Evolutionary conservation across 2,329 filamentous ascomycete genomes (phyloP).

Genomic region (Ramularia endophylla): DNA sequence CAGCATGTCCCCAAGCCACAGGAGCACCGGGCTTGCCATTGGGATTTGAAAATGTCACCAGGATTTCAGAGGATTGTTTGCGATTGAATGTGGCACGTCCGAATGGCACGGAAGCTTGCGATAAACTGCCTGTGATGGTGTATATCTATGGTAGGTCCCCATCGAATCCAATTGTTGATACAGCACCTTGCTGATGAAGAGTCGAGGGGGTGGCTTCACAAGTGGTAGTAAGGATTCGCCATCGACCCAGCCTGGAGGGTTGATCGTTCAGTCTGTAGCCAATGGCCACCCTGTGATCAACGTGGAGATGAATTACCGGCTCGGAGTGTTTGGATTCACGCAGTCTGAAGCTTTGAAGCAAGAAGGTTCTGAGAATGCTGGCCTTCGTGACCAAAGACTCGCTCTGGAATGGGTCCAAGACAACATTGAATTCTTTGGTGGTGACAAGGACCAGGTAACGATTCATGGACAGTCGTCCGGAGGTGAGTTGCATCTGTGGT

Average conservation of each 20-base stretch:
- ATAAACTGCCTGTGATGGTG: conserved; percentile 35
- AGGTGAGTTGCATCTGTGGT: too few species aligned
- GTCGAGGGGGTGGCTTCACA: conserved; percentile 11
- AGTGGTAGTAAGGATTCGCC: conserved; percentile 25
- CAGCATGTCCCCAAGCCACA: conserved; percentile 27
- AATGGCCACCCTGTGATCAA: conserved; percentile 37
- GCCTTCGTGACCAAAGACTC: conserved; percentile 25
- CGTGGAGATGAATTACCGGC: conserved; percentile 25
- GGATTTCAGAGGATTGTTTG: conserved; percentile 27
- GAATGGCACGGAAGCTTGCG: conserved; percentile 18
- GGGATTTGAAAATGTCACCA: conserved; percentile 11
- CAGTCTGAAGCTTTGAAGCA: conserved; percentile 29
- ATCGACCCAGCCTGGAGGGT: conserved; percentile 38
- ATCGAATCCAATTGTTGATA: neutral
- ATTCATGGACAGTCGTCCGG: conserved; percentile 23
- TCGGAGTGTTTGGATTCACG: conserved; percentile 37
- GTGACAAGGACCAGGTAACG: conserved; percentile 21
- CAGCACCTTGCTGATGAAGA: too few species aligned
- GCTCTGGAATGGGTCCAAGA: conserved; percentile 29
- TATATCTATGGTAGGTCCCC: conserved; percentile 23
- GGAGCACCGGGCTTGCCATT: conserved; percentile 4
- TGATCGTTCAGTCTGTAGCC: conserved; percentile 42
- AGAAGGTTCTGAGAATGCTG: conserved; percentile 30
- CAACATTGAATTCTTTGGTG: conserved; percentile 21
- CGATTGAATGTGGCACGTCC: conserved; percentile 24